Base-by-base conservation (phyloP, 495 filamentous ascomycete genomes). In the Aspergillus haitiensis region DNA sequence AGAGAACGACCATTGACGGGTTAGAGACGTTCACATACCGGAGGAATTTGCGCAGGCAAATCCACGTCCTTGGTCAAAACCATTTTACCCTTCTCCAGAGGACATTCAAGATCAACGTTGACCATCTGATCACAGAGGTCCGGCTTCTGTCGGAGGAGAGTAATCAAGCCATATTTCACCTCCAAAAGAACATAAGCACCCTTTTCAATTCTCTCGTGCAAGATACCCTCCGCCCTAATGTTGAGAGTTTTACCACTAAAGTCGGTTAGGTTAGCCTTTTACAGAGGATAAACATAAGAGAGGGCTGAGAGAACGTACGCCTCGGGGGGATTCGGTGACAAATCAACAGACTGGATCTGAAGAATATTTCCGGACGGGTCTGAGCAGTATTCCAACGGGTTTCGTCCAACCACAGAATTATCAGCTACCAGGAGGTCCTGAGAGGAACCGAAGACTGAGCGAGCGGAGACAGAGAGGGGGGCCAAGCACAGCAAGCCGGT, bases 101-200 rank as follows among this genome's bases (percentile, higher is more conserved):
- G 94, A 72, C 94, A 99, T 58, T 90, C 75, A 47, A 97, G 78
- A 64, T 97, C 92, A 11, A 97, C 90, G 53, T 96, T 91, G 65
- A 81, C 74, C 58, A 96, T 84, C 72, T 96, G 84, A 18, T 97
- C 88, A 76, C 94, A 99, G 11, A 98, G 82, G 70, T 96, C 87
- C 65, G 87, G 84, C 56, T 74, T 77, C 56, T 89, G 87, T 65
- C 83, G 88, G 73, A 99, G 83, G 56, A 99, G 80, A 49, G 86
- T 89, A 70, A 99, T 97, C 65, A 96, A 77, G 31, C 74, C 94
- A 71, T 93, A 99, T 73, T 96, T 97, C 76, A 98, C 93, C 56
- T 86, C 81, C 34, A 99, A 71, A 33, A 86, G 78, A 36, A 97
- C 86, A 58, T 86, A 87, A 42, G 95, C 89, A 52, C 90, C 93